Percentiles rank a stretch among this genome's conserved stretches.
These are phyloP conservation scores for Metschnikowia baotianmanensis DNA, from an alignment of 805 yeast species.

Conservation along the genomic window DNA sequence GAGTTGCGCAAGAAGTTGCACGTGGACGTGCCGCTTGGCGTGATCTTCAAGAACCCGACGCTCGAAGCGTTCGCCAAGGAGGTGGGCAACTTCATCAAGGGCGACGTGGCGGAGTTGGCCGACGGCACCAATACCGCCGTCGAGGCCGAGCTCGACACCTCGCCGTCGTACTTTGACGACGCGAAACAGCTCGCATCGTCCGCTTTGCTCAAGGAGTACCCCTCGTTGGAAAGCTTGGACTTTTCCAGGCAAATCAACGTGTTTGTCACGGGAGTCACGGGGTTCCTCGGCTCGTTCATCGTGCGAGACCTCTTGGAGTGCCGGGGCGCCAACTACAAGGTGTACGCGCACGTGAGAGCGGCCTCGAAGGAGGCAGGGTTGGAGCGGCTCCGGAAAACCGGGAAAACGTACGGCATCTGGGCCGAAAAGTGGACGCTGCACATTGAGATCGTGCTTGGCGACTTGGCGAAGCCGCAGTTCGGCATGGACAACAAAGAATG, in stretches of 20 bases:
- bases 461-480: constrained; percentile 67
- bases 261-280: constrained; percentile 94
- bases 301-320: constrained; percentile 66
- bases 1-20: constrained; percentile 75
- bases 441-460: constrained; percentile 78
- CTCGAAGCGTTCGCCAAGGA: constrained; percentile 73
- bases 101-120: constrained; percentile 47
- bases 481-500: constrained; percentile 64
- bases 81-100: constrained; percentile 55
- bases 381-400: constrained; percentile 71
- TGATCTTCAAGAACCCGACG: constrained; percentile 87
- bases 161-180: constrained; percentile 58
- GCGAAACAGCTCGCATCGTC: constrained; percentile 53
- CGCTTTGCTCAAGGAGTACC: constrained; percentile 44
- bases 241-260: constrained; percentile 48
- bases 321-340: constrained; percentile 52
- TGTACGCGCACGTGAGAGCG: constrained; percentile 93
- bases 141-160: constrained; percentile 25
- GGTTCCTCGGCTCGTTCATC: constrained; percentile 91
- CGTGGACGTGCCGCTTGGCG: constrained; percentile 84
- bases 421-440: constrained; percentile 52
- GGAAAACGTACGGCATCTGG: constrained; percentile 83
- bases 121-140: constrained; percentile 23
- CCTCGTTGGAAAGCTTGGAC: constrained; percentile 39
- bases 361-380: constrained; percentile 62